These are phyloP conservation scores for Saccharum officinarum DNA, from an alignment of 176 grass and related monocot genomes.

Conservation along the genomic window DNA sequence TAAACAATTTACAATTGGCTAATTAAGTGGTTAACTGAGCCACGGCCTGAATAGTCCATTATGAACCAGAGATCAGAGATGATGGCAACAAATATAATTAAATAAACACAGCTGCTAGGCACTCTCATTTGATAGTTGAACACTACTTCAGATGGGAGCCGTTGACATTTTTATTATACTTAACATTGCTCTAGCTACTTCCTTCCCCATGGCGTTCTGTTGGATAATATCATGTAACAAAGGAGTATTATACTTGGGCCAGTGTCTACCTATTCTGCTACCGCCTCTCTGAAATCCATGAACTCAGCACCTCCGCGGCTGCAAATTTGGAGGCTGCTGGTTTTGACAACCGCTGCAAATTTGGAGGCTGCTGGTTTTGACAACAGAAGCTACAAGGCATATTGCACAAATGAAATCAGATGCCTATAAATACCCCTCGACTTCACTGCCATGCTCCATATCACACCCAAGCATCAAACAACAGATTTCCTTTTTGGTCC, in stretches of 20 bases:
- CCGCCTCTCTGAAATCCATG: conserved; percentile 17
- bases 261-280: background rate
- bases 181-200: background rate
- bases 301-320: background rate
- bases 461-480: conserved; percentile 13
- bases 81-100: background rate
- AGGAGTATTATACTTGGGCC: too few species aligned
- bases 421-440: conserved; percentile 2
- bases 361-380: conserved; percentile 2
- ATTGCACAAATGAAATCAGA: background rate
- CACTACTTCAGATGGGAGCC: background rate
- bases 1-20: background rate
- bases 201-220: background rate
- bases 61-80: background rate
- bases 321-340: background rate
- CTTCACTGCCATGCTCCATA: background rate
- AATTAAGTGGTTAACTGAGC: background rate
- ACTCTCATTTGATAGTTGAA: background rate
- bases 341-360: conserved; percentile 8
- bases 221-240: background rate
- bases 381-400: background rate
- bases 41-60: background rate
- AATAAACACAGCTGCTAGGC: background rate
- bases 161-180: conserved; percentile 21
- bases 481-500: background rate